Conservation (phyloP, 208 protist species). For the Trypanosoma platydactyli region DNA sequence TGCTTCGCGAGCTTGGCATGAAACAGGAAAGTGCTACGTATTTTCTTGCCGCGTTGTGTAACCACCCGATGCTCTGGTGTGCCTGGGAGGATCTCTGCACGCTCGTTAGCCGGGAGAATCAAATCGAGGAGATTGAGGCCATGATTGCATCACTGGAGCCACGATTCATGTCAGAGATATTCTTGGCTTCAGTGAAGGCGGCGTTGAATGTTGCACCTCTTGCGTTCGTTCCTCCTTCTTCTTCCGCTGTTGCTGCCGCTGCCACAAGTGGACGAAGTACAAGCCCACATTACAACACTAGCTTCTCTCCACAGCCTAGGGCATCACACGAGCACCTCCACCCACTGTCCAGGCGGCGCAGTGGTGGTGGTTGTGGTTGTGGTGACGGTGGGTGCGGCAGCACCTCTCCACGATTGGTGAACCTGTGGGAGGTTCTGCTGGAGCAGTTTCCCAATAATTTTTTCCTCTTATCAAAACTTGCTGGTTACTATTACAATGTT, state of each 20-base stretch:
- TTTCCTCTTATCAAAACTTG: conserved; percentile 82
- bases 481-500: conserved; percentile 88
- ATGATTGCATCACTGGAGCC: conserved; percentile 31
- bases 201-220: conserved; percentile 65
- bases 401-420: conserved; percentile 24
- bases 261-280: conserved; percentile 4
- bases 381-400: background rate
- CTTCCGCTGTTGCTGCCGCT: background rate
- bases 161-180: conserved; percentile 71
- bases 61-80: conserved; percentile 77
- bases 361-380: conserved; percentile 9
- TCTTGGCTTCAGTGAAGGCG: conserved; percentile 56
- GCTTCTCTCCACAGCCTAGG: background rate
- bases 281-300: conserved; percentile 16
- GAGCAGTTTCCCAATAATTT: conserved; percentile 62
- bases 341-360: too few relatives aligned
- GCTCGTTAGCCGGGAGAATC: conserved; percentile 62
- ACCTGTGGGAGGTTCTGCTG: conserved; percentile 65
- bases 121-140: conserved; percentile 65
- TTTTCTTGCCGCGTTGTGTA: conserved; percentile 52
- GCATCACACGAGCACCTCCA: conserved; percentile 2
- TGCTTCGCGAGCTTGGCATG: conserved; percentile 75
- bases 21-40: conserved; percentile 75
- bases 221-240: conserved; percentile 21
- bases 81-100: conserved; percentile 80